A percentile compares a stretch with the other conserved stretches of the same genome.
These are phyloP conservation scores for Wickerhamiella cacticola DNA, from an alignment of 805 yeast species.

Conservation along the genomic window DNA sequence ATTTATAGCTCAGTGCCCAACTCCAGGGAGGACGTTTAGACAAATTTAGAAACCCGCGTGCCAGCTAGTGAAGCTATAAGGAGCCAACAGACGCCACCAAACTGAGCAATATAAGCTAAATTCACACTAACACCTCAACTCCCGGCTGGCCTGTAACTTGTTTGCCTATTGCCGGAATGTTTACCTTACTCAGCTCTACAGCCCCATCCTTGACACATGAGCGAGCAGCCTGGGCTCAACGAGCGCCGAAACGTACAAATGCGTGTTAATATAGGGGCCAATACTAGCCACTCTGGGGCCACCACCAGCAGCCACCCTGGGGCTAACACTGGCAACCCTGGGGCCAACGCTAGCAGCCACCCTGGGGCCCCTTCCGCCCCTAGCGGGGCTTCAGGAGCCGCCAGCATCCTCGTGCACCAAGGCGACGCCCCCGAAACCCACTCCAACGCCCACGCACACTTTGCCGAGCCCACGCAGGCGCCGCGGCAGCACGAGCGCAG, in stretches of 20 bases:
- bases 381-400: too few species aligned
- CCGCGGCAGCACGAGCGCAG: constrained; percentile 4
- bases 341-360: too few species aligned
- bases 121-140: too few species aligned
- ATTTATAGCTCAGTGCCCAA: too few species aligned
- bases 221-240: background rate
- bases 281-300: too few species aligned
- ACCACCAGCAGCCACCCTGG: background rate
- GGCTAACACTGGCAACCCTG: background rate
- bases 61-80: too few species aligned
- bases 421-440: constrained; percentile 11
- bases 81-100: too few species aligned
- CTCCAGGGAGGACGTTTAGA: too few species aligned
- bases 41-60: too few species aligned
- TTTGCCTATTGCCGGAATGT: background rate
- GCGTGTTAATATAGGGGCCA: constrained; percentile 1
- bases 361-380: too few species aligned
- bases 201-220: constrained; percentile 1
- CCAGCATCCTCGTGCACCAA: constrained; percentile 10
- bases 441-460: constrained; percentile 22
- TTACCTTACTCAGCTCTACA: background rate
- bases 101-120: too few species aligned
- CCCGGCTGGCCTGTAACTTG: too few species aligned
- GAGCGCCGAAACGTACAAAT: constrained; percentile 6
- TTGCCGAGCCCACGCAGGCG: constrained; percentile 17